Evolutionary conservation across 2,329 filamentous ascomycete genomes (phyloP).

Genomic region (Fusarium sp.): DNA sequence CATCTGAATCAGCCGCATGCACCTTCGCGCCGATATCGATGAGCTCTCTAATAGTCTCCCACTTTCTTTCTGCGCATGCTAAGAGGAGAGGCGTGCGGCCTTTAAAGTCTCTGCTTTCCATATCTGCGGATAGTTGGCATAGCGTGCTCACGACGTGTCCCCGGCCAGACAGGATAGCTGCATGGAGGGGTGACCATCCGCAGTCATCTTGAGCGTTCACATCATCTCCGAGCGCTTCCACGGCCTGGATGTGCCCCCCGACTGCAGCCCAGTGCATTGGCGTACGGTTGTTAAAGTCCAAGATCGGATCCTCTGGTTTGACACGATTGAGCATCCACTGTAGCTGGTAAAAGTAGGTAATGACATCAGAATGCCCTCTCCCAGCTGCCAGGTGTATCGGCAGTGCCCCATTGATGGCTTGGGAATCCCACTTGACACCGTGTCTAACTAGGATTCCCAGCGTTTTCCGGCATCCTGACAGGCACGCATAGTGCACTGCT

Average conservation of each 20-base stretch:
- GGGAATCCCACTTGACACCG: not conserved
- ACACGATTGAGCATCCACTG: no score
- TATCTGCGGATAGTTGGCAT: not conserved
- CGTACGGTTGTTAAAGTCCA: not conserved
- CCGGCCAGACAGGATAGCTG: not conserved
- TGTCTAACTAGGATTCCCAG: not conserved
- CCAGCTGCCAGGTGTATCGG: not conserved
- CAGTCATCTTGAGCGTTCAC: not conserved
- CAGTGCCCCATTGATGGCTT: not conserved
- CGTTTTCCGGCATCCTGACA: not conserved
- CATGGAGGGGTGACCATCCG: not conserved
- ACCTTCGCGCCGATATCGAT: not conserved
- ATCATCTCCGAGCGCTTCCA: not conserved
- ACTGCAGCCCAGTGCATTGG: not conserved
- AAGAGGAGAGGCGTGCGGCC: not conserved
- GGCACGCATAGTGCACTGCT: not conserved
- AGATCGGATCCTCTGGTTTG: no score
- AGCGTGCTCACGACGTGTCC: not conserved
- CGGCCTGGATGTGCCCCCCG: not conserved
- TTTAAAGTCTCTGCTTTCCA: not conserved
- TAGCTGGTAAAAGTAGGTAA: not conserved
- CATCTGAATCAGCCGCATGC: not conserved
- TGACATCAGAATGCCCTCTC: not conserved
- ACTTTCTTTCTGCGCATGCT: not conserved
- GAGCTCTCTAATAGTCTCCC: not conserved